Base-by-base conservation (phyloP, 306 rosid species). In the Cicer cuneatum region DNA sequence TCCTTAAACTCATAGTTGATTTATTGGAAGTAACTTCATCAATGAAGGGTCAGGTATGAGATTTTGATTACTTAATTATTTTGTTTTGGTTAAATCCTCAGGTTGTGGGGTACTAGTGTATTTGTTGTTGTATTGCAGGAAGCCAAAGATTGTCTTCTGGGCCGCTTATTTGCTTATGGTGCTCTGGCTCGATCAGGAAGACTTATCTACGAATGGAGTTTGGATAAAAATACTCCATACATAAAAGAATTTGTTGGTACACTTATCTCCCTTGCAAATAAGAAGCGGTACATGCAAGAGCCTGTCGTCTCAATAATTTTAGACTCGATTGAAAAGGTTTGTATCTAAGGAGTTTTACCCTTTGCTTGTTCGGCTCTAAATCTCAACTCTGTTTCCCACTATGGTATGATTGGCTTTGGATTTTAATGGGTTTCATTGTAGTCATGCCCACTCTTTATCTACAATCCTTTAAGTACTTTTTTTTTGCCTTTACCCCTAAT, bases 251-350 rank as follows among this genome's bases (percentile, higher is more conserved):
- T 92, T 78, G 83, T 85, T 59, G 77, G 80, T 49, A 82, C 54
- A 66, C 78, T 94, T 35, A 78, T 88, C 21, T 73, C 93, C 51
- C 95, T 92, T 71, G 97, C 98, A 16, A 73, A 69, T 35, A 94
- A 86, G 78, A 94, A 92, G 85, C 88, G 92, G 46, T 94, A 92
- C 89, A 87, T 94, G 89, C 99, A 92, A 85, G 97, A 94, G 74
- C 96, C 99, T 45, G 89, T 81, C n/a, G 90, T 92, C 69, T 82
- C 89, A 60, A 81, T 94, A 57, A 84, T 94, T 84, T 52, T 89
- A 52, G 89, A 90, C 73, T 80, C 89, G 83, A 74, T 89, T 76
- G 95, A 89, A 76, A 85, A 88, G 93, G 97, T 94, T 82, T 73
- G 71, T 73, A 64, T 19, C 21, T 19, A 62, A 45, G 47, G 41